Percentiles rank a stretch among this genome's conserved stretches.
These are phyloP conservation scores for Mycena citricolor DNA, from an alignment of 1,284 basidiomycete species.

Conservation along the genomic window DNA sequence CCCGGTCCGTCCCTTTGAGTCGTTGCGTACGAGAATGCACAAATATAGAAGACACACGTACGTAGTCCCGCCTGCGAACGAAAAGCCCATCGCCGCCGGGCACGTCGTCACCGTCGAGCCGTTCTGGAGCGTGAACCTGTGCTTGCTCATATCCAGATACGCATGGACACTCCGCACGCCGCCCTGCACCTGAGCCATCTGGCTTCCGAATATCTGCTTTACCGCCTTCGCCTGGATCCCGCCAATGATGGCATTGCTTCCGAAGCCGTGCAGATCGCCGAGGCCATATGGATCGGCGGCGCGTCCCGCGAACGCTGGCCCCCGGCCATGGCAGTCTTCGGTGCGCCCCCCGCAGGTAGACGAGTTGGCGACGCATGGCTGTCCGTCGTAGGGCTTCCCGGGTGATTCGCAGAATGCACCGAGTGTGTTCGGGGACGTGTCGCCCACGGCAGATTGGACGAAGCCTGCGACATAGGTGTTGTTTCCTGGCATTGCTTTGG, in stretches of 20 bases:
- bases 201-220: slow-evolving; percentile 9
- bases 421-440: slow-evolving; percentile 78
- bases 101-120: slow-evolving; percentile 72
- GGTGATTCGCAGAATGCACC: slow-evolving; percentile 79
- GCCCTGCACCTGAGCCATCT: slow-evolving; percentile 45
- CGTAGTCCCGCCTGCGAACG: slow-evolving; percentile 82
- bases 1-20: slow-evolving; percentile 71
- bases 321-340: slow-evolving; percentile 66
- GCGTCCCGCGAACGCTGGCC: slow-evolving; percentile 18
- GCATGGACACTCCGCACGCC: slow-evolving; percentile 66
- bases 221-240: slow-evolving; percentile 17
- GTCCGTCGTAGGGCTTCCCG: slow-evolving; percentile 64
- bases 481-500: slow-evolving; percentile 64
- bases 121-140: slow-evolving; percentile 65
- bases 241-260: slow-evolving; percentile 19
- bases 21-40: slow-evolving; percentile 3
- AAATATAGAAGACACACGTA: slow-evolving; percentile 32
- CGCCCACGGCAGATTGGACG: slow-evolving; percentile 62
- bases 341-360: slow-evolving; percentile 73
- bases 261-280: slow-evolving; percentile 18
- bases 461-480: slow-evolving; percentile 75
- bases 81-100: slow-evolving; percentile 74
- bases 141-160: slow-evolving; percentile 68
- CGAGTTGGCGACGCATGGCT: slow-evolving; percentile 61
- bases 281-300: too few relatives aligned